Evolutionary conservation across 2,329 filamentous ascomycete genomes (phyloP).

Genomic region (Amauroascus verrucosus): DNA sequence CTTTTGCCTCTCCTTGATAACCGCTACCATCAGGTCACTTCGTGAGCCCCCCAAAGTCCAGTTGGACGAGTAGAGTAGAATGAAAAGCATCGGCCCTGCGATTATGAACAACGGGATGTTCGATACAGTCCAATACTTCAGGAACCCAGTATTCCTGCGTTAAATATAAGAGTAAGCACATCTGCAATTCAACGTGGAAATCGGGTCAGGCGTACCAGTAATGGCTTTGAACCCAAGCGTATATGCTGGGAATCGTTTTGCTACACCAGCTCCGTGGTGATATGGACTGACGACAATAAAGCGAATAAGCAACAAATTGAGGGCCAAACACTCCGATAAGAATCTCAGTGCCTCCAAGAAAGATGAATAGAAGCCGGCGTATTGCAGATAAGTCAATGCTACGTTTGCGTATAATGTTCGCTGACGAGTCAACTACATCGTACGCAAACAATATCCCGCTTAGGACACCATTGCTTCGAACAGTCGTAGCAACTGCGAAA

Average conservation of each 20-base stretch:
- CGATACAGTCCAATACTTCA: constrained; percentile 78
- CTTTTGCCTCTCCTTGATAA: constrained; percentile 11
- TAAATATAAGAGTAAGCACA: constrained; percentile 1
- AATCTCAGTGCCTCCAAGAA: constrained; percentile 57
- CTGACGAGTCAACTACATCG: constrained; percentile 42
- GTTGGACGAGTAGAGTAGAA: constrained; percentile 55
- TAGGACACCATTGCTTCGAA: constrained; percentile 78
- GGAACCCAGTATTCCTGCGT: constrained; percentile 71
- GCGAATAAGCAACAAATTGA: constrained; percentile 62
- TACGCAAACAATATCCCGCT: constrained; percentile 67
- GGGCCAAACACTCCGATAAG: constrained; percentile 59
- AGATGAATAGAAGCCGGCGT: constrained; percentile 47
- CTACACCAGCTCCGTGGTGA: constrained; percentile 62
- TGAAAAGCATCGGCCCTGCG: constrained; percentile 62
- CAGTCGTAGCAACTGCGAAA: constrained; percentile 62
- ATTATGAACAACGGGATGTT: constrained; percentile 84
- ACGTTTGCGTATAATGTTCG: constrained; percentile 31
- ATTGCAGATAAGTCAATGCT: constrained; percentile 33
- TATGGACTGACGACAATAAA: constrained; percentile 49
- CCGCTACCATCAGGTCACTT: not conserved
- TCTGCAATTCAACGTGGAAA: not conserved
- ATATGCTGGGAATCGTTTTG: constrained; percentile 69
- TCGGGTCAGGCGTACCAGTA: constrained; percentile 63
- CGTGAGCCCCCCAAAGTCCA: constrained; percentile 34
- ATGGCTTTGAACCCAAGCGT: constrained; percentile 73